Base-by-base conservation (phyloP, 768 basidiomycete genomes). In the Collybiopsis confluens region DNA sequence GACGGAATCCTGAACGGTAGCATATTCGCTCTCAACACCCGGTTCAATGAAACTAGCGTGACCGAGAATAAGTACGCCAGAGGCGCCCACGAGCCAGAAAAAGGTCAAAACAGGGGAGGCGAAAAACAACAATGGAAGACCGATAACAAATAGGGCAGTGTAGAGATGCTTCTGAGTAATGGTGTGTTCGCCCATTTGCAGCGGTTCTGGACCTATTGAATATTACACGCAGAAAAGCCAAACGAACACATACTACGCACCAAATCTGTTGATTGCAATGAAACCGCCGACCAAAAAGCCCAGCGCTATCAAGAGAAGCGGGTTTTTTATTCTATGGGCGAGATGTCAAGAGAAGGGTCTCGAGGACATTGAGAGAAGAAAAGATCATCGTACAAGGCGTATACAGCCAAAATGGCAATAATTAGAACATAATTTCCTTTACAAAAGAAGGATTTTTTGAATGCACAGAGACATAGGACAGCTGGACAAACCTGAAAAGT, bases 11-110 rank as follows among this genome's bases (percentile, higher is more conserved):
- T 88, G 80, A n/a, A 92, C 87, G 40, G 73, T 64, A 2, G 88
- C 84, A 61, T 97, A 97, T 67, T 96, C 93, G 72, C 88, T 90
- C 72, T 98, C 96, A 51, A 97, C 81, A 24, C 96, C 96, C 2
- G 95, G 96, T 69, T 98, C 96, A 58, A 98, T 83, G 58, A 98
- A 57, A 53, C 80, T 80, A 2, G 96, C 96, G 64, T 98, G 96
- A 9, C 76, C 83, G 57, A 96, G 74, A 62, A 98, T 90, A 57
- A 96, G 73, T 56, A 95, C 77, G 18, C 82, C 78, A 1, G 91
- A 93, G 1, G 90, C 88, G 18, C 94, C 93, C 56, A 96, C 85
- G 61, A 98, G 78, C 92, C 92, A 96, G 80, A 98, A 97, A 71
- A 98, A 83, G 23, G 90, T 89, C 73, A 76, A 69, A 62, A 92